Evolutionary conservation across 257 asterid genomes (phyloP).

Genomic region (Fraxinus anomala): DNA sequence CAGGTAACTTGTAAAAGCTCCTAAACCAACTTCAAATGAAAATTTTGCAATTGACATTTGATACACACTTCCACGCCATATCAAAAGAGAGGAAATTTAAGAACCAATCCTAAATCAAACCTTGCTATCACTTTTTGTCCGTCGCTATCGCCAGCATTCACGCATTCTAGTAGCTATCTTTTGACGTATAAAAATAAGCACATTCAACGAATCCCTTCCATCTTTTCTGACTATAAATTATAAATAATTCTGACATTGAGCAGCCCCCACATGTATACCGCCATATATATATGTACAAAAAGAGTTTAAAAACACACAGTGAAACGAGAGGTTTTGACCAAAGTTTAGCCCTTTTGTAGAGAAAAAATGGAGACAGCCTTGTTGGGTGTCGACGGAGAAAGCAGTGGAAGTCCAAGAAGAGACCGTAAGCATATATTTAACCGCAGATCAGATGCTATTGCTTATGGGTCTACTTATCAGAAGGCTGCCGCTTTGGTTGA

Average conservation of each 20-base stretch:
- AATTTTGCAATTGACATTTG: too few species aligned
- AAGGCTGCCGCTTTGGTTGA: conserved; percentile 97
- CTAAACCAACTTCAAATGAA: too few species aligned
- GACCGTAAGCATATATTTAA: conserved; percentile 26
- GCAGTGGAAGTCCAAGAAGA: conserved; percentile 30
- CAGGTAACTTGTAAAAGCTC: too few species aligned
- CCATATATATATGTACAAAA: not conserved
- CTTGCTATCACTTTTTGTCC: not conserved
- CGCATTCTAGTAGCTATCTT: too few species aligned
- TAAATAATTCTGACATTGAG: not conserved
- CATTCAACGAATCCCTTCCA: not conserved
- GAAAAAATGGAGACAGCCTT: conserved; percentile 58
- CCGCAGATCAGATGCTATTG: conserved; percentile 71
- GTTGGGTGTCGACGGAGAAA: conserved; percentile 36
- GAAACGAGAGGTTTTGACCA: not conserved
- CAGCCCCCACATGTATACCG: not conserved
- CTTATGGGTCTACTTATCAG: conserved; percentile 75
- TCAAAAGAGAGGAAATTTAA: too few species aligned
- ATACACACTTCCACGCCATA: too few species aligned
- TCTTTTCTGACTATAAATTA: not conserved
- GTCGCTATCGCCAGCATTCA: not conserved
- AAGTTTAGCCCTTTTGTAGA: not conserved
- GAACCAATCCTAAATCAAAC: not conserved
- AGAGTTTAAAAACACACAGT: not conserved
- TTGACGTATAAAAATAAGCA: not conserved